Conservation (phyloP, 805 yeast species). For the Hanseniaspora valbyensis region DNA sequence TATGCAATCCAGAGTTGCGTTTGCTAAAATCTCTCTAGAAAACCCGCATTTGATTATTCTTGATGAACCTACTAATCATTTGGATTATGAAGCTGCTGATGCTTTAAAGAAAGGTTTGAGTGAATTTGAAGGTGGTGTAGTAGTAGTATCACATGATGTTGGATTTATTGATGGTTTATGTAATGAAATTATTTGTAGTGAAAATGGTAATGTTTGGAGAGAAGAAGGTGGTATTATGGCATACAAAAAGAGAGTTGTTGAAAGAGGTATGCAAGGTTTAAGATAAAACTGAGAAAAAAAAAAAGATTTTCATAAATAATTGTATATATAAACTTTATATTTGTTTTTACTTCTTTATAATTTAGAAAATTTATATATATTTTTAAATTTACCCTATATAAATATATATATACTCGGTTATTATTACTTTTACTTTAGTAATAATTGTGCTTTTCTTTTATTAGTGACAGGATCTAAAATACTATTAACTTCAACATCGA, state of each 20-base stretch:
- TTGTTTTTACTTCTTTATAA: neutral
- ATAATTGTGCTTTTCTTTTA: constrained; percentile 78
- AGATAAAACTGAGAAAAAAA: constrained; percentile 56
- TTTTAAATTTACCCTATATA: neutral
- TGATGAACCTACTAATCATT: constrained; percentile 97
- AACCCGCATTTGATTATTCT: constrained; percentile 85
- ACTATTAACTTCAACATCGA: constrained; percentile 70
- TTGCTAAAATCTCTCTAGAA: constrained; percentile 82
- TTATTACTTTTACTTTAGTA: constrained; percentile 34
- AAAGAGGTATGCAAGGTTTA: constrained; percentile 33
- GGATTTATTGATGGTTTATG: constrained; percentile 79
- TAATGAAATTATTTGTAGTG: constrained; percentile 93
- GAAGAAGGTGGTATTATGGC: constrained; percentile 75
- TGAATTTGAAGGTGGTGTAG: constrained; percentile 85
- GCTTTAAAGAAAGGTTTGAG: constrained; percentile 84
- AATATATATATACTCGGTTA: neutral
- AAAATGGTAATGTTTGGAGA: constrained; percentile 64
- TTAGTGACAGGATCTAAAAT: constrained; percentile 79
- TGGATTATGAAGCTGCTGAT: constrained; percentile 96
- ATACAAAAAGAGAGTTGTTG: constrained; percentile 77
- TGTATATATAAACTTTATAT: neutral
- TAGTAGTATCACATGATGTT: constrained; percentile 98
- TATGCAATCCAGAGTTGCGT: constrained; percentile 96
- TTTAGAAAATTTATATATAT: neutral
- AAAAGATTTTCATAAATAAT: constrained; percentile 41